Conservation (phyloP, 768 basidiomycete genomes). For the Hebeloma cylindrosporum region DNA sequence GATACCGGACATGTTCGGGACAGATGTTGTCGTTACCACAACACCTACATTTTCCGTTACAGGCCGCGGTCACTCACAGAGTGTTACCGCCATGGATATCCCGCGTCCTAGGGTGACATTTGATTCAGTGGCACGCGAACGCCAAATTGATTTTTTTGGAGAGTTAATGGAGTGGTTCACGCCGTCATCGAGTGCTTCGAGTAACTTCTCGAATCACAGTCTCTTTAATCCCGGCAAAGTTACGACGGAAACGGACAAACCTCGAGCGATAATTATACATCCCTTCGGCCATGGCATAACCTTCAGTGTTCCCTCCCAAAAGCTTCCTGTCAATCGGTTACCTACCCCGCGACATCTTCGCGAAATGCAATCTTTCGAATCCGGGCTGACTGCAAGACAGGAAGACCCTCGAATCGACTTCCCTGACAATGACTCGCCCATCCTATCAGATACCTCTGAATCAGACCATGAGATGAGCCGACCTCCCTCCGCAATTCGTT, state of each 20-base stretch:
- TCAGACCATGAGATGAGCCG: constrained; percentile 21
- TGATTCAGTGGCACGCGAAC: constrained; percentile 25
- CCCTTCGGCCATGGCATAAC: constrained; percentile 67
- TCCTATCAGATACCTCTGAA: constrained; percentile 12
- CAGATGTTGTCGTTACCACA: constrained; percentile 26
- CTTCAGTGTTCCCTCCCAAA: constrained; percentile 59
- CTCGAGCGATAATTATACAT: constrained; percentile 38
- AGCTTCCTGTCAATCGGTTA: constrained; percentile 40
- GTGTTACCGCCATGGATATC: constrained; percentile 71
- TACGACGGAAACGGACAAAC: constrained; percentile 23
- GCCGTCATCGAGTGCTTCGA: constrained; percentile 38
- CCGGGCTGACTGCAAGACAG: constrained; percentile 73
- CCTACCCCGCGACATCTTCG: constrained; percentile 59
- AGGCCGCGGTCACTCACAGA: constrained; percentile 74
- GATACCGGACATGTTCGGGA: constrained; percentile 57
- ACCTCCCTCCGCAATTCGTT: constrained; percentile 31
- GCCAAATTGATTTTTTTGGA: constrained; percentile 54
- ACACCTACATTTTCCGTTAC: constrained; percentile 27
- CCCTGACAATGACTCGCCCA: constrained; percentile 19
- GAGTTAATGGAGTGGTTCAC: constrained; percentile 65
- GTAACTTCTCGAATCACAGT: constrained; percentile 35
- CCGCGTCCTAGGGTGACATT: constrained; percentile 40
- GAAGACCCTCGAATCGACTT: constrained; percentile 27
- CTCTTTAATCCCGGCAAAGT: constrained; percentile 26
- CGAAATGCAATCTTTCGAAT: constrained; percentile 88